These are phyloP conservation scores for Fusarium sp. DNA, from an alignment of 2,329 filamentous ascomycete genomes.

Conservation along the genomic window DNA sequence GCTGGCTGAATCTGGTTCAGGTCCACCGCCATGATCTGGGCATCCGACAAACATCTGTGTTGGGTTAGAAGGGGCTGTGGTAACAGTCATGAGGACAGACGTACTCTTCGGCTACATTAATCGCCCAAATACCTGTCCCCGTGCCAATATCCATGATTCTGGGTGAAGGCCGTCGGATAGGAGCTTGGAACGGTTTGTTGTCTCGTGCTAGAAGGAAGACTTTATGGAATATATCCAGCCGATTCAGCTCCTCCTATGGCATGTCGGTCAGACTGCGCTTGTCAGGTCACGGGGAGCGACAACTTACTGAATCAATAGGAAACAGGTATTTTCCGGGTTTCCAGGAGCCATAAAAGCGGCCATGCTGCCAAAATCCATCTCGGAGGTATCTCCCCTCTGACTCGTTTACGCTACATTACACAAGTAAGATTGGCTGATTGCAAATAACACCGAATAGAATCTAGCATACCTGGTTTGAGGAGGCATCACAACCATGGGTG, in stretches of 20 bases:
- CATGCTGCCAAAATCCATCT: conserved; percentile 68
- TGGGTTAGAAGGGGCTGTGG: conserved; percentile 4
- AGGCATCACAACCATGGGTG: conserved; percentile 51
- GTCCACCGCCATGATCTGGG: conserved; percentile 56
- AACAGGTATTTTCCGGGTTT: conserved; percentile 78
- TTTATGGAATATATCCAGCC: conserved; percentile 86
- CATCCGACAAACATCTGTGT: conserved; percentile 42
- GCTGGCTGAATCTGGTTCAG: conserved; percentile 58
- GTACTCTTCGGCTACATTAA: conserved; percentile 82
- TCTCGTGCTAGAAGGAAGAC: conserved; percentile 76
- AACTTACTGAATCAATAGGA: conserved; percentile 79
- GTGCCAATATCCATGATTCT: conserved; percentile 79
- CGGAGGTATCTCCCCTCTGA: conserved; percentile 40
- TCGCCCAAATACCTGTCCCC: conserved; percentile 92
- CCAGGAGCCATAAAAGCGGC: conserved; percentile 77
- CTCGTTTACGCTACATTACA: conserved; percentile 35
- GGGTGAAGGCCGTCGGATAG: conserved; percentile 34
- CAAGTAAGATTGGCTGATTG: conserved; percentile 28
- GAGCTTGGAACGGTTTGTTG: conserved; percentile 49
- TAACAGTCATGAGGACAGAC: conserved; percentile 45
- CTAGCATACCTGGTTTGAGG: conserved; percentile 49
- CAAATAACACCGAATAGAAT: not conserved
- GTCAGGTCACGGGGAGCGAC: not conserved
- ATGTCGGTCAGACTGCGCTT: conserved; percentile 31
- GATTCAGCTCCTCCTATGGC: conserved; percentile 76